These are phyloP conservation scores for Uronychia binucleata DNA, from an alignment of 73 alveolate genomes.

Conservation along the genomic window DNA sequence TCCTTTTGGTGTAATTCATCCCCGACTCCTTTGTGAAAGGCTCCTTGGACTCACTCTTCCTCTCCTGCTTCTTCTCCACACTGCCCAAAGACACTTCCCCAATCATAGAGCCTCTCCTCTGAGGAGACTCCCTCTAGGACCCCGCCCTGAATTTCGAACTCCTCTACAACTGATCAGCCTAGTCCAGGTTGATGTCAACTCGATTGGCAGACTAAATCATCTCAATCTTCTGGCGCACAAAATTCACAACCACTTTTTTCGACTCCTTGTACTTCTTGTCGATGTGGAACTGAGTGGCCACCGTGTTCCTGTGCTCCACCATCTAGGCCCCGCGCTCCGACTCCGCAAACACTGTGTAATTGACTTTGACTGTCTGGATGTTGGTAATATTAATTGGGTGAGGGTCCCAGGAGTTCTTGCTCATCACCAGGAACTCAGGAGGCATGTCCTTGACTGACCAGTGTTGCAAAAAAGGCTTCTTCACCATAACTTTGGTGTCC, in stretches of 20 bases:
- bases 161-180: conserved; percentile 18
- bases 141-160: not conserved
- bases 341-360: conserved; percentile 84
- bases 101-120: too few species aligned
- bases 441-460: conserved; percentile 73
- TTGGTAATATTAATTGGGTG: conserved; percentile 87
- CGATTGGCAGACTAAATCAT: conserved; percentile 14
- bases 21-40: too few species aligned
- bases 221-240: conserved; percentile 55
- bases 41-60: too few species aligned
- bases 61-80: too few species aligned
- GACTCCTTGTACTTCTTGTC: conserved; percentile 80
- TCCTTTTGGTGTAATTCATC: too few species aligned
- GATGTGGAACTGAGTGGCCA: conserved; percentile 84
- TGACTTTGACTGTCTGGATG: conserved; percentile 45
- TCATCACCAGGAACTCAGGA: conserved; percentile 81
- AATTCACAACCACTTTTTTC: conserved; percentile 68
- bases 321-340: conserved; percentile 83
- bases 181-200: conserved; percentile 40
- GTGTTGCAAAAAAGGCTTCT: conserved; percentile 78
- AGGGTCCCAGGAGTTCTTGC: conserved; percentile 90
- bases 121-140: too few species aligned
- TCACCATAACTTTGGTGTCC: conserved; percentile 73
- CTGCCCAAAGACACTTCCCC: too few species aligned
- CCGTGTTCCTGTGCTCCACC: conserved; percentile 83